Evolutionary conservation across 192 early-diverging fungal genomes (phyloP).

Genomic region (Podila epigama): DNA sequence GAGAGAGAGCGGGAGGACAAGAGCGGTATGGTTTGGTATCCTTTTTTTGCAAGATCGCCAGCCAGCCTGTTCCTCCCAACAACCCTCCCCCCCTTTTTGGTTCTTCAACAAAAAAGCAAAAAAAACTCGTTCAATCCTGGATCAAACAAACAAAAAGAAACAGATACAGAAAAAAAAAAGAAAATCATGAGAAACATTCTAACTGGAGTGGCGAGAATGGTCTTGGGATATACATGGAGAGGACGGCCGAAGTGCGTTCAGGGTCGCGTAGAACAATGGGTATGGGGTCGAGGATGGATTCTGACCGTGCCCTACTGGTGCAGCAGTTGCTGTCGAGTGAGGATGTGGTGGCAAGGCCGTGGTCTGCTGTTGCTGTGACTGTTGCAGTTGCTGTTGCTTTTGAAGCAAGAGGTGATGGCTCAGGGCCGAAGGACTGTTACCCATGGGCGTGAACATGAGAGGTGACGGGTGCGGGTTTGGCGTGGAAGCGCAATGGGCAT

Average conservation of each 20-base stretch:
- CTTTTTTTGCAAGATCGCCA: not conserved
- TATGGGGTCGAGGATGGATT: conserved; percentile 32
- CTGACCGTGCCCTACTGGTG: not conserved
- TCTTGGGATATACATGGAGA: conserved; percentile 20
- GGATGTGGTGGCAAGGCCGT: not conserved
- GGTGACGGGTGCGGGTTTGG: conserved; percentile 19
- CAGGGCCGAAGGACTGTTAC: conserved; percentile 7
- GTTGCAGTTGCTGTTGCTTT: conserved; percentile 16
- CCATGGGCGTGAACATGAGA: conserved; percentile 4
- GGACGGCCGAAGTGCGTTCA: conserved; percentile 34
- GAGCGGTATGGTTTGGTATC: not conserved
- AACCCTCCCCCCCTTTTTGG: not conserved
- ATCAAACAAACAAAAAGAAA: not conserved
- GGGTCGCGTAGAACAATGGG: conserved; percentile 44
- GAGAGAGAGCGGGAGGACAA: not conserved
- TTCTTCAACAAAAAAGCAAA: not conserved
- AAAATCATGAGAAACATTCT: not conserved
- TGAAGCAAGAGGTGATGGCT: conserved; percentile 23
- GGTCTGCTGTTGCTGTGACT: too few species aligned
- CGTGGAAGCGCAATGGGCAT: conserved; percentile 36
- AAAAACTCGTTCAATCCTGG: not conserved
- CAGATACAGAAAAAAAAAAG: not conserved
- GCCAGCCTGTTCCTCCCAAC: not conserved
- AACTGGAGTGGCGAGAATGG: not conserved
- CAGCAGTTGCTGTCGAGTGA: conserved; percentile 1